Conservation (phyloP, 192 early-diverging fungal genomes). For the Rhizophagus clarus region DNA sequence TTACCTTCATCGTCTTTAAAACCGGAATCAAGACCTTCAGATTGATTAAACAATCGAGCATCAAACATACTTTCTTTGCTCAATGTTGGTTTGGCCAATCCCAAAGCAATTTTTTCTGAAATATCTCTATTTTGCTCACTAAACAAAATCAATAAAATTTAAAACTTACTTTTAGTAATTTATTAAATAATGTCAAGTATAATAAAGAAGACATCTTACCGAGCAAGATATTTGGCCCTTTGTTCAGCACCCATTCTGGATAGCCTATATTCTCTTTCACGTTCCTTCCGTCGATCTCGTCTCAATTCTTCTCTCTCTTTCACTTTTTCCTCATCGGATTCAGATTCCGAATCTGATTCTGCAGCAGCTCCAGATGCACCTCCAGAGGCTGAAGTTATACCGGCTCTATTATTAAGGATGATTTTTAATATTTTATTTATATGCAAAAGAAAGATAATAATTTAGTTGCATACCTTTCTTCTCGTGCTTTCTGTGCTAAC, state of each 20-base stretch:
- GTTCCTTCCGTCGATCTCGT: slow-evolving; percentile 78
- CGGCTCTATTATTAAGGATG: slow-evolving; percentile 34
- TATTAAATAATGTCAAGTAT: not conserved
- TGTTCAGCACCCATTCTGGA: slow-evolving; percentile 87
- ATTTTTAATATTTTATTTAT: slow-evolving; percentile 23
- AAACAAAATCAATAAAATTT: not conserved
- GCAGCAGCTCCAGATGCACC: slow-evolving; percentile 2
- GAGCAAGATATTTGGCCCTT: slow-evolving; percentile 74
- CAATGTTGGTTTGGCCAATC: slow-evolving; percentile 88
- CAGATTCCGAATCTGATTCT: slow-evolving; percentile 51
- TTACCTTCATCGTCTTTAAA: slow-evolving; percentile 85
- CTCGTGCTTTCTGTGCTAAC: slow-evolving; percentile 93
- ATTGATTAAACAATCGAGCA: slow-evolving; percentile 92
- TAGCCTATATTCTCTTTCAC: slow-evolving; percentile 85
- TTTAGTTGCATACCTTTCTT: slow-evolving; percentile 63
- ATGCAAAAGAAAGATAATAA: slow-evolving; percentile 6
- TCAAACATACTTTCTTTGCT: slow-evolving; percentile 94
- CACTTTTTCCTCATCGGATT: slow-evolving; percentile 58
- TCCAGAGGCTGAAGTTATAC: slow-evolving; percentile 37
- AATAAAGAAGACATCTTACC: slow-evolving; percentile 37
- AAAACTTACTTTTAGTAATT: not conserved
- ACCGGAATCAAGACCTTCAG: slow-evolving; percentile 80
- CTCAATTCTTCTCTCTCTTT: slow-evolving; percentile 87
- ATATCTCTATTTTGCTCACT: slow-evolving; percentile 89
- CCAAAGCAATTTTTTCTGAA: slow-evolving; percentile 98